A percentile compares a stretch with the other conserved stretches of the same genome.
Evolutionary conservation across 768 basidiomycete genomes (phyloP).

Genomic region (Phlebiopsis flavidoalba): DNA sequence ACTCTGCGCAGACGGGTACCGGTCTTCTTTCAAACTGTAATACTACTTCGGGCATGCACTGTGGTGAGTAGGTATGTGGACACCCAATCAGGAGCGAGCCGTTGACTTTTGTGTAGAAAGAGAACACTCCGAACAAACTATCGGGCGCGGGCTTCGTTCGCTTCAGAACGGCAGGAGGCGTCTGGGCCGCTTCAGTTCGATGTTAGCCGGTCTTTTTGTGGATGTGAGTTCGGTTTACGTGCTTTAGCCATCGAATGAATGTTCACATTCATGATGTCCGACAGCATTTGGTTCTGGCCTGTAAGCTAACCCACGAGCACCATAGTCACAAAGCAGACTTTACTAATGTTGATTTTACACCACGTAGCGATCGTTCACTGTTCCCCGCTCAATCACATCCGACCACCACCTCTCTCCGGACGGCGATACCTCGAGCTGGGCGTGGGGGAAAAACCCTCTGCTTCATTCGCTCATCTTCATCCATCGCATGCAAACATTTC

Average conservation of each 20-base stretch:
- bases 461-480: slow-evolving; percentile 31
- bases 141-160: slow-evolving; percentile 37
- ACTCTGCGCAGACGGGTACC: slow-evolving; percentile 27
- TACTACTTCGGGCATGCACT: slow-evolving; percentile 15
- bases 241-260: not conserved
- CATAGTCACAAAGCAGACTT: too few relatives aligned
- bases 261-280: not conserved
- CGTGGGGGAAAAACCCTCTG: slow-evolving; percentile 41
- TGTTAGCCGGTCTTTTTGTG: slow-evolving; percentile 42
- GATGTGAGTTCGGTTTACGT: slow-evolving; percentile 24
- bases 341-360: too few relatives aligned
- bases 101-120: slow-evolving; percentile 10
- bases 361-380: not conserved
- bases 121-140: slow-evolving; percentile 33
- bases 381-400: slow-evolving; percentile 31
- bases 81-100: not conserved
- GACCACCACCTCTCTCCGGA: slow-evolving; percentile 30
- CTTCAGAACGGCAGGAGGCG: slow-evolving; percentile 48
- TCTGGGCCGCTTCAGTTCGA: slow-evolving; percentile 70
- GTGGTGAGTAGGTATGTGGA: slow-evolving; percentile 6
- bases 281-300: slow-evolving; percentile 46
- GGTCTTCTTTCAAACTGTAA: slow-evolving; percentile 5
- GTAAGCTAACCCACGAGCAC: slow-evolving; percentile 22
- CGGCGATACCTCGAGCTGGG: slow-evolving; percentile 37
- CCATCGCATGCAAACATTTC: slow-evolving; percentile 40